Conservation (phyloP, 768 basidiomycete genomes). For the Xerocomellus amylosporus region DNA sequence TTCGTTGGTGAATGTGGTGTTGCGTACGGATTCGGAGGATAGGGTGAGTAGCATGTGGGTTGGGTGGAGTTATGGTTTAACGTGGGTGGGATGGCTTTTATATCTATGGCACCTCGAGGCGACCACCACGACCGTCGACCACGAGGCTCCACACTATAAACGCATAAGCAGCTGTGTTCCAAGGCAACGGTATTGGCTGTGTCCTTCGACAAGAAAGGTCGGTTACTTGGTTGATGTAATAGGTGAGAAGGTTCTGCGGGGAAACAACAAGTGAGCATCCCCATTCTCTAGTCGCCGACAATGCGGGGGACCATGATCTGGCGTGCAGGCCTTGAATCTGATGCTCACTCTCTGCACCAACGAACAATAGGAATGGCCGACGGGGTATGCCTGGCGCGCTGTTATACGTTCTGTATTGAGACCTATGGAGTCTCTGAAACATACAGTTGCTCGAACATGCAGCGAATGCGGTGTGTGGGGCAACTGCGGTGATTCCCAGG, state of each 20-base stretch:
- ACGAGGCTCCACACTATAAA: background rate
- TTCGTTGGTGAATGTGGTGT: conserved; percentile 20
- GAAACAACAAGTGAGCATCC: background rate
- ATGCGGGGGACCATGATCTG: too few relatives aligned
- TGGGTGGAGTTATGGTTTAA: background rate
- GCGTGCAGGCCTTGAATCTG: conserved; percentile 74
- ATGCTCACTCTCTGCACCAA: conserved; percentile 53
- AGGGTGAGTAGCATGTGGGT: conserved; percentile 20
- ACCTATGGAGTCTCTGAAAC: too few relatives aligned
- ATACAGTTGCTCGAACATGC: too few relatives aligned
- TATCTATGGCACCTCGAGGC: background rate
- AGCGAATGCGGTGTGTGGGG: too few relatives aligned
- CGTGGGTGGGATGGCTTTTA: background rate
- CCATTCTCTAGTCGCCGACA: too few relatives aligned
- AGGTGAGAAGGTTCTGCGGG: background rate
- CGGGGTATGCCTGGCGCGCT: conserved; percentile 76
- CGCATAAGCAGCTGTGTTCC: background rate
- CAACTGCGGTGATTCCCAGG: too few relatives aligned
- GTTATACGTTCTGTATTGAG: conserved; percentile 61
- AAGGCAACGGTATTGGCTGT: background rate
- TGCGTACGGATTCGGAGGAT: conserved; percentile 18
- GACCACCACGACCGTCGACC: background rate
- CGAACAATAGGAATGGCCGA: conserved; percentile 86
- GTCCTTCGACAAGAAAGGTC: background rate
- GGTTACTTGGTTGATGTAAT: background rate